A percentile compares a stretch with the other conserved stretches of the same genome.
These are phyloP conservation scores for Aspergillus sp. DNA, from an alignment of 2,329 filamentous ascomycete species.

Conservation along the genomic window DNA sequence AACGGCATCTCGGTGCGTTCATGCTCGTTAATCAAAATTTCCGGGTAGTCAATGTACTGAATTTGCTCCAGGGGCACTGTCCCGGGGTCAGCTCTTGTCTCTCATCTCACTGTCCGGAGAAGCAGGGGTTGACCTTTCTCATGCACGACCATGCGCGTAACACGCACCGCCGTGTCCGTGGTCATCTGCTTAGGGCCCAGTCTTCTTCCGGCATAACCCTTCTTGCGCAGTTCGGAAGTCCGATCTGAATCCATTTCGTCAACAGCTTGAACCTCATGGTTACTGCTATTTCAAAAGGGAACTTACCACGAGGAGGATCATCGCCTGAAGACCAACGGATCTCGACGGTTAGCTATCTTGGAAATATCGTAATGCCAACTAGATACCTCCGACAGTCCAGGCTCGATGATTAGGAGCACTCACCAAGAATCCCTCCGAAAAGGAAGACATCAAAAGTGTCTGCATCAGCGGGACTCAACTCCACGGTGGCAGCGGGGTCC, in stretches of 20 bases:
- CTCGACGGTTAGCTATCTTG: slow-evolving; percentile 9
- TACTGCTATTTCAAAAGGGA: not conserved
- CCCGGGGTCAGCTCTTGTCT: slow-evolving; percentile 11
- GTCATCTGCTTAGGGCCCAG: slow-evolving; percentile 97
- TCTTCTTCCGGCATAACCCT: slow-evolving; percentile 84
- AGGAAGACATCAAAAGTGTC: slow-evolving; percentile 85
- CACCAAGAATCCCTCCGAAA: slow-evolving; percentile 94
- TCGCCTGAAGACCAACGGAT: slow-evolving; percentile 63
- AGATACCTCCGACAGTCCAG: not conserved
- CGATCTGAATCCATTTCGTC: slow-evolving; percentile 75
- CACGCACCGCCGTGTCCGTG: slow-evolving; percentile 92
- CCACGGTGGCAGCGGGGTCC: slow-evolving; percentile 79
- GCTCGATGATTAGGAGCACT: slow-evolving; percentile 20
- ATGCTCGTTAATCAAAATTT: slow-evolving; percentile 84
- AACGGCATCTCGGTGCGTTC: slow-evolving; percentile 98
- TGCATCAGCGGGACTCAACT: slow-evolving; percentile 80
- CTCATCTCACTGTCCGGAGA: not conserved
- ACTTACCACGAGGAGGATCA: slow-evolving; percentile 84
- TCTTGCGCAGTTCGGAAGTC: slow-evolving; percentile 91
- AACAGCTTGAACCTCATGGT: not conserved
- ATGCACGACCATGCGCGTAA: slow-evolving; percentile 86
- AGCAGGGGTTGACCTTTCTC: slow-evolving; percentile 63
- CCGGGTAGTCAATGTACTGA: slow-evolving; percentile 81
- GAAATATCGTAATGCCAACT: not conserved
- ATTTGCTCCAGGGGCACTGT: slow-evolving; percentile 76